Conservation (phyloP, 805 yeast genomes). For the Isabelozyma gotoi region DNA sequence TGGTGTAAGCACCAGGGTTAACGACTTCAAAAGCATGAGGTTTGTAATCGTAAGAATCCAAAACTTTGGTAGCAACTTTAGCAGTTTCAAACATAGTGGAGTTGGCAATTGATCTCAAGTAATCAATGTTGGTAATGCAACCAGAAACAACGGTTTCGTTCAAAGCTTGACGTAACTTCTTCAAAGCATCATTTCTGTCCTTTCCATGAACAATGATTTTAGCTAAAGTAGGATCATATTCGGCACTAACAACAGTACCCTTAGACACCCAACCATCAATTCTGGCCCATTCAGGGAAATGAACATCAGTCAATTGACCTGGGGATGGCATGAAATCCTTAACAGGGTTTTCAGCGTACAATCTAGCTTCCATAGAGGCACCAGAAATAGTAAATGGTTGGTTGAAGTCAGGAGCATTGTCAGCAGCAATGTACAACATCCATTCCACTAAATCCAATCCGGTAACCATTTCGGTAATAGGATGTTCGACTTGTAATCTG, state of each 20-base stretch:
- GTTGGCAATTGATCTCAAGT: conserved; percentile 79
- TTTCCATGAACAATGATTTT: conserved; percentile 93
- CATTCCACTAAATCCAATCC: conserved; percentile 95
- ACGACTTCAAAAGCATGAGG: conserved; percentile 85
- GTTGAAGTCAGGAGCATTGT: conserved; percentile 76
- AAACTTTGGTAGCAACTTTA: conserved; percentile 80
- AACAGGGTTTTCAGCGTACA: conserved; percentile 96
- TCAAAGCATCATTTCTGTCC: conserved; percentile 82
- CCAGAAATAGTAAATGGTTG: conserved; percentile 65
- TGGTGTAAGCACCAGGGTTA: conserved; percentile 75
- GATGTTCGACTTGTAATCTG: conserved; percentile 96
- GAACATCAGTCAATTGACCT: conserved; percentile 83
- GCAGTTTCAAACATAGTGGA: conserved; percentile 84
- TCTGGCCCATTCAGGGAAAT: conserved; percentile 89
- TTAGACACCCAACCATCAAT: conserved; percentile 91
- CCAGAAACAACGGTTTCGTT: conserved; percentile 87
- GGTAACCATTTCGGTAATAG: conserved; percentile 92
- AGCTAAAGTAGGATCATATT: conserved; percentile 95
- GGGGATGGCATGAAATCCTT: conserved; percentile 96
- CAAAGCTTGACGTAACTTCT: conserved; percentile 74
- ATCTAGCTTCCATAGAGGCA: conserved; percentile 94
- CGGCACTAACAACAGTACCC: conserved; percentile 87
- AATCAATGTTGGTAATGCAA: conserved; percentile 86
- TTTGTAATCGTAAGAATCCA: conserved; percentile 75
- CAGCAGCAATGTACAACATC: conserved; percentile 94